A percentile compares a stretch with the other conserved stretches of the same genome.
Evolutionary conservation across 805 yeast species (phyloP).

Genomic region (Lachancea quebecensis): DNA sequence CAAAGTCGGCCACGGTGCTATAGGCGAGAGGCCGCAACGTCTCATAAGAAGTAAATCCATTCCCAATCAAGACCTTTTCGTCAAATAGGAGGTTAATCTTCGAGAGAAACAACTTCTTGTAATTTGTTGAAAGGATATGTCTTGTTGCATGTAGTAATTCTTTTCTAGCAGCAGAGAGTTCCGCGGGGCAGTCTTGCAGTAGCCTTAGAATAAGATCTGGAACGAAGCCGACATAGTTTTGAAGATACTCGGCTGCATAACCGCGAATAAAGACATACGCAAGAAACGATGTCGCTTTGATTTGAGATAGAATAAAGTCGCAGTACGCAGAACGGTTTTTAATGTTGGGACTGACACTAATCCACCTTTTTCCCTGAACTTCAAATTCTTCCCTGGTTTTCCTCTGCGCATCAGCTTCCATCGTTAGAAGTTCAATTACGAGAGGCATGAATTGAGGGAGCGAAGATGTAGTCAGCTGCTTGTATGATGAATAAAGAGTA

Average conservation of each 20-base stretch:
- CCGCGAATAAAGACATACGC: slow-evolving; percentile 89
- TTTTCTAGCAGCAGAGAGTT: slow-evolving; percentile 82
- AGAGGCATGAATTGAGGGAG: slow-evolving; percentile 75
- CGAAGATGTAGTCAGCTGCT: slow-evolving; percentile 61
- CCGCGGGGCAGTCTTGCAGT: slow-evolving; percentile 93
- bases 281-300: slow-evolving; percentile 89
- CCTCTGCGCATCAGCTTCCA: slow-evolving; percentile 79
- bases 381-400: slow-evolving; percentile 54
- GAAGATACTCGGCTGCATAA: slow-evolving; percentile 58
- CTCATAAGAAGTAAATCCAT: slow-evolving; percentile 86
- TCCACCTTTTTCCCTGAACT: slow-evolving; percentile 49
- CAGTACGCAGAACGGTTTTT: slow-evolving; percentile 73
- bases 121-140: slow-evolving; percentile 88
- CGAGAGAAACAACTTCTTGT: slow-evolving; percentile 73
- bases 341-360: slow-evolving; percentile 69
- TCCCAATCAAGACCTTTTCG: slow-evolving; percentile 82
- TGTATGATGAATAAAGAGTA: slow-evolving; percentile 80
- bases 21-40: slow-evolving; percentile 89
- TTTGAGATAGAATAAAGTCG: slow-evolving; percentile 87
- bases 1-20: slow-evolving; percentile 90
- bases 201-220: slow-evolving; percentile 84
- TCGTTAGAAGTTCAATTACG: slow-evolving; percentile 61
- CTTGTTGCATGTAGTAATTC: slow-evolving; percentile 91
- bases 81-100: slow-evolving; percentile 80
- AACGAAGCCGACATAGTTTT: slow-evolving; percentile 50